These are phyloP conservation scores for Saitozyma sp. DNA, from an alignment of 768 basidiomycete genomes.

Conservation along the genomic window DNA sequence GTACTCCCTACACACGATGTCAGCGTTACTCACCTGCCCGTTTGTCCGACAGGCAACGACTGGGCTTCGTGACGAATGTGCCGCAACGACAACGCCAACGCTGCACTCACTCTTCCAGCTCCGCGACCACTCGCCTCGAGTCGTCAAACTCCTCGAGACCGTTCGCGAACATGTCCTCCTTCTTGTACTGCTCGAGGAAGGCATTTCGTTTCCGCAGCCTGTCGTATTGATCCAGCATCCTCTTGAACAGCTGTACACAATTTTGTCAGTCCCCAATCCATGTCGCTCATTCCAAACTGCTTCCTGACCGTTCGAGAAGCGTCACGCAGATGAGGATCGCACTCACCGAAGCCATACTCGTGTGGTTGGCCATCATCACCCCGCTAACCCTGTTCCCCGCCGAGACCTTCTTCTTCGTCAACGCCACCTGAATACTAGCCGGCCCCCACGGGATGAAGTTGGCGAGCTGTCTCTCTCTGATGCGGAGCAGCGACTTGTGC, in stretches of 20 bases:
- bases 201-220: constrained; percentile 81
- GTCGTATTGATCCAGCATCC: constrained; percentile 95
- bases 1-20: constrained; percentile 62
- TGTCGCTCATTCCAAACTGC: background rate
- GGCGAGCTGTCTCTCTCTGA: constrained; percentile 92
- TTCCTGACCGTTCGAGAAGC: background rate
- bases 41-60: background rate
- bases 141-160: constrained; percentile 95
- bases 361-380: constrained; percentile 98
- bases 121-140: constrained; percentile 60
- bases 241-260: constrained; percentile 75
- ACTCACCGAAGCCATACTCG: constrained; percentile 91
- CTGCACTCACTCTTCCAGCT: constrained; percentile 30
- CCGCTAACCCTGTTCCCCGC: constrained; percentile 96
- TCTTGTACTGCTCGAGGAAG: constrained; percentile 96
- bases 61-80: background rate
- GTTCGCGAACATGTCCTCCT: constrained; percentile 91
- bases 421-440: constrained; percentile 93
- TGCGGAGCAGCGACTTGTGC: constrained; percentile 94
- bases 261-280: background rate
- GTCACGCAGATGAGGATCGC: background rate
- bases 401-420: constrained; percentile 79
- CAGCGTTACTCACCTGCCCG: background rate
- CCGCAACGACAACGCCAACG: too few relatives aligned
- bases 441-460: constrained; percentile 99